Conservation (phyloP, 75 land plant species). For the Isoetes taiwanensis region DNA sequence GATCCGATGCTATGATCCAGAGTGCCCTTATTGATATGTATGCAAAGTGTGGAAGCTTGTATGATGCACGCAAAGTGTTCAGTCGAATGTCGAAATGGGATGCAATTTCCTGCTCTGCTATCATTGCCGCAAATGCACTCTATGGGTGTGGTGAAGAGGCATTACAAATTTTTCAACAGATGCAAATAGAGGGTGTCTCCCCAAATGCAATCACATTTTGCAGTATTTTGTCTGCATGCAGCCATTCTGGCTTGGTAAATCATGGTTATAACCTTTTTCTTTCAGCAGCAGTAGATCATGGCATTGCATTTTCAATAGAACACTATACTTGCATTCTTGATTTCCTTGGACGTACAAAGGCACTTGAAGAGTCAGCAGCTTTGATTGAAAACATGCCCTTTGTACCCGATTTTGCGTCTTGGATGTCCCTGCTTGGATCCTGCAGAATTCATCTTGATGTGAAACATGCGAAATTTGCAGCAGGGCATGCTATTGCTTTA, state of each 20-base stretch:
- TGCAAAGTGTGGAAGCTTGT: constrained; percentile 11
- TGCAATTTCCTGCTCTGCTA: too few species aligned
- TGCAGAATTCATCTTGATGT: constrained; percentile 14
- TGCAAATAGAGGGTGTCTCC: not conserved
- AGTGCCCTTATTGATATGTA: constrained; percentile 22
- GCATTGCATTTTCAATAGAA: constrained; percentile 6
- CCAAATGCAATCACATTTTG: constrained; percentile 10
- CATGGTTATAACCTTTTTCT: constrained; percentile 9
- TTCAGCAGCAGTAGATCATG: constrained; percentile 9
- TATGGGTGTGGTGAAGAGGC: constrained; percentile 3
- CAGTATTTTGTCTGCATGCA: constrained; percentile 3
- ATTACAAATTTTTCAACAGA: constrained; percentile 6
- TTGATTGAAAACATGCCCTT: constrained; percentile 13
- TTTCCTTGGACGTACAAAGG: constrained; percentile 12
- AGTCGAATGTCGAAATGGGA: constrained; percentile 12
- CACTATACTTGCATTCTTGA: constrained; percentile 16
- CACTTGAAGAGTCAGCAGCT: constrained; percentile 3
- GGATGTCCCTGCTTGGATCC: constrained; percentile 14
- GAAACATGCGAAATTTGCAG: constrained; percentile 5
- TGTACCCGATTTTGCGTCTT: constrained; percentile 8
- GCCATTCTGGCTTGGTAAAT: not conserved
- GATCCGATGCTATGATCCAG: not conserved
- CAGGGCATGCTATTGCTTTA: constrained; percentile 8
- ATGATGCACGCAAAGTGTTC: constrained; percentile 18
- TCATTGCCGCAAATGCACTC: constrained; percentile 14